Evolutionary conservation across 805 yeast species (phyloP).

Genomic region (Alloascoidea hylecoeti): DNA sequence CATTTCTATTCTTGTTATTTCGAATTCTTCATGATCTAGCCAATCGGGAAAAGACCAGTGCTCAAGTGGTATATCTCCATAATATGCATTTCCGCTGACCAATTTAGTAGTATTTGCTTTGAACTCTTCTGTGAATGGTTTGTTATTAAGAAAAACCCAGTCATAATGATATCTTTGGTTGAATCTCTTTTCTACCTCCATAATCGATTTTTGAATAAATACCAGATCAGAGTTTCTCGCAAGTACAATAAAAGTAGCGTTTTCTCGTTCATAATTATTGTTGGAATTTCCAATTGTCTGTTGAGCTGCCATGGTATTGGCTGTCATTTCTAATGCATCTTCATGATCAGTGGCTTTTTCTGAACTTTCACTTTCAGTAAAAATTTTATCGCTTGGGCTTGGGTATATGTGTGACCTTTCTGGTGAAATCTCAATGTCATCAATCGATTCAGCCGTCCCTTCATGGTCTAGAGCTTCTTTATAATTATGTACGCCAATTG

Average conservation of each 20-base stretch:
- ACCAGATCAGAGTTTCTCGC: conserved; percentile 67
- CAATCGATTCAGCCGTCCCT: too few species aligned
- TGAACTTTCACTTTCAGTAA: too few species aligned
- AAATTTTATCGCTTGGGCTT: too few species aligned
- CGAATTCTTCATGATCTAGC: conserved; percentile 62
- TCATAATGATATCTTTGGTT: conserved; percentile 72
- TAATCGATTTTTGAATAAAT: conserved; percentile 46
- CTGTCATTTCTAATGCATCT: too few species aligned
- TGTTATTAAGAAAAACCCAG: conserved; percentile 92
- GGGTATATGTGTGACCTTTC: too few species aligned
- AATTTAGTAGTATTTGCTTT: conserved; percentile 49
- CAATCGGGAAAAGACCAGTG: conserved; percentile 83
- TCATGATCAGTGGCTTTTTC: too few species aligned
- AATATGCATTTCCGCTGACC: conserved; percentile 64
- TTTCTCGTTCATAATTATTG: too few species aligned
- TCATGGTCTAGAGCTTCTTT: too few species aligned
- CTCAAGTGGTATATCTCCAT: conserved; percentile 64
- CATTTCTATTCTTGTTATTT: conserved; percentile 39
- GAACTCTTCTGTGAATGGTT: conserved; percentile 72
- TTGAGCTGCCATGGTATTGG: too few species aligned
- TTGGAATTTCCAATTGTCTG: too few species aligned
- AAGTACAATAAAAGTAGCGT: conserved; percentile 70
- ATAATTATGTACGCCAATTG: too few species aligned
- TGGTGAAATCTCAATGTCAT: too few species aligned
- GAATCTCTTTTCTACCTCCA: conserved; percentile 81